Conservation (phyloP, 2,329 filamentous ascomycete genomes). For the Colletotrichum lentis region DNA sequence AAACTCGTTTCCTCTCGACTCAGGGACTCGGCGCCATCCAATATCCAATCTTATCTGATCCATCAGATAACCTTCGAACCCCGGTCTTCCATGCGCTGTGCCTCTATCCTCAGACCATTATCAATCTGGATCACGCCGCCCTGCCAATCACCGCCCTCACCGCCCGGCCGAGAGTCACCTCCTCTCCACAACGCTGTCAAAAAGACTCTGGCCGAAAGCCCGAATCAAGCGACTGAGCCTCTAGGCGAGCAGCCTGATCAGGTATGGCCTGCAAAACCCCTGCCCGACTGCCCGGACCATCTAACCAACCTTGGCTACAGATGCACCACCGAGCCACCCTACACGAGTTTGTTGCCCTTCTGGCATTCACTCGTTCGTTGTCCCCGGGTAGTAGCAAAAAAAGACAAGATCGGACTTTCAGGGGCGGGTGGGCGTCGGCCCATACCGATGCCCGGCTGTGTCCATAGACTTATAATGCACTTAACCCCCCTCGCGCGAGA, state of each 20-base stretch:
- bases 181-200: constrained; percentile 21
- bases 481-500: too few relatives aligned
- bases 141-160: constrained; percentile 6
- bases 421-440: neutral
- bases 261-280: constrained; percentile 9
- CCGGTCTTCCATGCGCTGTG: neutral
- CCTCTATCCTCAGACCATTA: constrained; percentile 13
- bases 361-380: neutral
- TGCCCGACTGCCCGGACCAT: constrained; percentile 13
- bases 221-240: constrained; percentile 6
- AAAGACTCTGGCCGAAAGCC: constrained; percentile 16
- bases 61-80: constrained; percentile 27
- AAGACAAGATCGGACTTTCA: neutral
- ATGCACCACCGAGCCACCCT: constrained; percentile 17
- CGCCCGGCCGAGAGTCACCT: neutral
- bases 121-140: constrained; percentile 15
- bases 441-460: neutral
- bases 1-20: constrained; percentile 6
- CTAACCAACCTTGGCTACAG: constrained; percentile 13
- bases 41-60: constrained; percentile 36
- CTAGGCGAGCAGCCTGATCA: constrained; percentile 25
- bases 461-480: neutral
- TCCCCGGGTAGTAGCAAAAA: neutral
- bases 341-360: constrained; percentile 24
- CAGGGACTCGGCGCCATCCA: constrained; percentile 7